Evolutionary conservation across 2,329 filamentous ascomycete genomes (phyloP).

Genomic region (Uncinocarpus reesii): DNA sequence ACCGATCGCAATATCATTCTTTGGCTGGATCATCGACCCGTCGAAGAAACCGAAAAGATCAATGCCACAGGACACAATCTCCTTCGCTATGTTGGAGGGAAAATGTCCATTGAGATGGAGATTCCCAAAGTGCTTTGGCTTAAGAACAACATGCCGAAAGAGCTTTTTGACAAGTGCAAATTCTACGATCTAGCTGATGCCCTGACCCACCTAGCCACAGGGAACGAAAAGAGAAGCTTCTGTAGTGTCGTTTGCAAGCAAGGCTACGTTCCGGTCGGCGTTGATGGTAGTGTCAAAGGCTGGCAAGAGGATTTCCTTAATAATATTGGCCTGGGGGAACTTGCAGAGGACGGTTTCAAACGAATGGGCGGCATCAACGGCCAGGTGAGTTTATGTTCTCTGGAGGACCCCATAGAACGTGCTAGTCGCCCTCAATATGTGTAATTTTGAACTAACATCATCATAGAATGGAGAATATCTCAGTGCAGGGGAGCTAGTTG

Average conservation of each 20-base stretch:
- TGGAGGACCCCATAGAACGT: neutral
- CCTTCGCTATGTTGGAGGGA: conserved; percentile 89
- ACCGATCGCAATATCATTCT: conserved; percentile 91
- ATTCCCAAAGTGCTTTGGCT: conserved; percentile 97
- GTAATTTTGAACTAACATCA: neutral
- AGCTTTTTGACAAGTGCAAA: conserved; percentile 84
- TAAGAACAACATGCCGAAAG: conserved; percentile 93
- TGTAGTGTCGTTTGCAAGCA: conserved; percentile 97
- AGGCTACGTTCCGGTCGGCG: conserved; percentile 89
- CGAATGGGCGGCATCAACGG: conserved; percentile 89
- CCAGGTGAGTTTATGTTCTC: conserved; percentile 57
- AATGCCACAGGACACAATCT: conserved; percentile 88
- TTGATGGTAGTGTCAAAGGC: conserved; percentile 92
- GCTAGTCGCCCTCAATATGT: neutral
- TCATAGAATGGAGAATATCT: conserved; percentile 77
- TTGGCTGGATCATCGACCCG: conserved; percentile 91
- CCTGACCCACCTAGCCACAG: conserved; percentile 86
- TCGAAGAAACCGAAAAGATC: conserved; percentile 84
- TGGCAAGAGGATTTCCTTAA: conserved; percentile 95
- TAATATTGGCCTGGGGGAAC: conserved; percentile 73
- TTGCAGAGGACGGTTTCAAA: conserved; percentile 78
- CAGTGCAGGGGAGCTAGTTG: conserved; percentile 85
- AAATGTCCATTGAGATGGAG: conserved; percentile 99
- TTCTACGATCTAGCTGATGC: conserved; percentile 94
- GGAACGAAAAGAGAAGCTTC: conserved; percentile 82